Base-by-base conservation (phyloP, 2,329 filamentous ascomycete species). In the Cytospora paraplurivora region DNA sequence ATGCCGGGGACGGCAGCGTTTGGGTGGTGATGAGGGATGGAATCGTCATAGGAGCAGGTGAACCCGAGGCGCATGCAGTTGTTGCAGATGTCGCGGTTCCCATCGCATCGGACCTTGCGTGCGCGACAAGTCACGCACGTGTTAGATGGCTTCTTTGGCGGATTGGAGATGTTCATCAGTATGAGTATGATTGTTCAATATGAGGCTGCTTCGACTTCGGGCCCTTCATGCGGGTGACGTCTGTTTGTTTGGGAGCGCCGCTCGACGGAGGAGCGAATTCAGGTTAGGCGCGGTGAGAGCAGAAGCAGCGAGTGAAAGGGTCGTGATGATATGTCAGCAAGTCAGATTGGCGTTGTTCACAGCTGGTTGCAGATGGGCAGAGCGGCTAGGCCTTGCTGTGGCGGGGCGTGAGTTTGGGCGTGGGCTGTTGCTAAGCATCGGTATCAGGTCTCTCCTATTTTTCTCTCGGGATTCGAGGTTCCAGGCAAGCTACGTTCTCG, bases 1-100 rank as follows among this genome's bases (percentile, higher is more conserved):
- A 57, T 41, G 47, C 66, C 63, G 32, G 62, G 27, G 35, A 50
- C 69, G 41, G 69, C 62, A 56, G 66, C 65, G 55, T 19, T 49
- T 35, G 62, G 49, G 50, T 51, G 65, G 33, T 63, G 51, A 44
- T 61, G 59, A 47, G 60, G 57, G 52, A 69, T 76, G 54, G 73
- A 75, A 59, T 84, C 82, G 64, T 84, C 81, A 69, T 85, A 86
- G 8, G 83, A 83, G 71, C 84, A 86, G 7, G 79, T 77, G 68
- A 86, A 85, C 55, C 82, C 82, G 52, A 86, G 78, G 21, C 84
- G 81, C 67, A 85, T 81, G 73, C 84, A 86, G 72, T 85, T 85
- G 73, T 81, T 80, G 72, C 84, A 86, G 64, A 82, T 74, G 56
- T 80, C 77, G 49, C 80, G 80, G 13, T 78, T 76, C 41, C 83